phyloP scores from a whole-genome alignment of 2,329 filamentous ascomycete genomes.

The Rhinocladiella similis region DNA sequence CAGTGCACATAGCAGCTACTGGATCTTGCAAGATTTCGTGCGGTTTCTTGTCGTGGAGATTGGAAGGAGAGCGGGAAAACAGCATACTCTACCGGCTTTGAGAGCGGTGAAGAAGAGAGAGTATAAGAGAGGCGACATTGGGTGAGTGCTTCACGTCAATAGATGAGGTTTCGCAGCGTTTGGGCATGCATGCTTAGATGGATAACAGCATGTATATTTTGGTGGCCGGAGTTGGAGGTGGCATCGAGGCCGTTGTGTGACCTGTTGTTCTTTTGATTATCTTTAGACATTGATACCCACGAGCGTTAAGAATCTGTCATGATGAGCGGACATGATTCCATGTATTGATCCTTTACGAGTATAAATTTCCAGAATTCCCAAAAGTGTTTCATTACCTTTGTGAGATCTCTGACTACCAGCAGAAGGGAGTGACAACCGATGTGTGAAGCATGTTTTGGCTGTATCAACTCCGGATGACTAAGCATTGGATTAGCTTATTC shows the following conservation, averaged over 20 bases:
- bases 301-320: background rate
- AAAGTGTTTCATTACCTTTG: background rate
- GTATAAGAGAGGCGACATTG: constrained; percentile 45
- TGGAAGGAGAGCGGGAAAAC: constrained; percentile 69
- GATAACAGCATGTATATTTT: background rate
- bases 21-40: constrained; percentile 85
- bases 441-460: background rate
- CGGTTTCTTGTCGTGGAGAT: constrained; percentile 86
- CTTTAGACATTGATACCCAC: constrained; percentile 19
- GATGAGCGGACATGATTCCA: background rate
- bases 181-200: background rate
- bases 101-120: constrained; percentile 54
- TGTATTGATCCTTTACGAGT: background rate
- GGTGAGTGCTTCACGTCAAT: background rate
- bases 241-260: background rate
- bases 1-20: constrained; percentile 92
- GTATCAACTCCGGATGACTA: background rate
- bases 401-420: background rate
- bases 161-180: background rate
- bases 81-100: constrained; percentile 55
- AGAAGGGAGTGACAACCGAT: background rate
- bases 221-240: background rate
- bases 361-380: background rate
- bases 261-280: background rate
- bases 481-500: background rate